A percentile compares a stretch with the other conserved stretches of the same genome.
These are phyloP conservation scores for Phytophthora constricta DNA, from an alignment of 352 stramenopile species.

Conservation along the genomic window DNA sequence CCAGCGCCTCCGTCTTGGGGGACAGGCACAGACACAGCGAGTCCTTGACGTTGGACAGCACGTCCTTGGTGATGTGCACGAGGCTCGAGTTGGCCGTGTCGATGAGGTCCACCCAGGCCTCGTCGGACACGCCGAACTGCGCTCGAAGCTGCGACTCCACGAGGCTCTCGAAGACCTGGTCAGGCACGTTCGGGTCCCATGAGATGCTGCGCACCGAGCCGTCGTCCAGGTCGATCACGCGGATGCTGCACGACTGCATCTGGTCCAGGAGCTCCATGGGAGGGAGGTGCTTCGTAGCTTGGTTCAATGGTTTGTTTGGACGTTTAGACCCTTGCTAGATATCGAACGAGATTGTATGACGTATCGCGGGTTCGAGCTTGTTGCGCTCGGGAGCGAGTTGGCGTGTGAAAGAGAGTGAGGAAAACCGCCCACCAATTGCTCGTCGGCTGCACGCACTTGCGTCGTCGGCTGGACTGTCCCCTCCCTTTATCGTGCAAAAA, in stretches of 20 bases:
- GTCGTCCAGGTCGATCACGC: conserved; percentile 88
- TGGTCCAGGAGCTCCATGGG: conserved; percentile 40
- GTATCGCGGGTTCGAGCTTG: no score
- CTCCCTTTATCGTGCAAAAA: background rate
- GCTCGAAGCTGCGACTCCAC: conserved; percentile 78
- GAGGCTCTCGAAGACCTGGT: conserved; percentile 84
- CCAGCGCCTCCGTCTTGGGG: conserved; percentile 82
- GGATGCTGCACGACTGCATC: conserved; percentile 56
- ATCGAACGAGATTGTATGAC: no score
- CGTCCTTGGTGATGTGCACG: conserved; percentile 84
- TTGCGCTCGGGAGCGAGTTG: background rate
- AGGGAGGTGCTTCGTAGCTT: no score
- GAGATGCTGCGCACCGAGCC: conserved; percentile 75
- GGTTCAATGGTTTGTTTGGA: background rate
- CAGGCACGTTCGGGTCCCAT: conserved; percentile 81
- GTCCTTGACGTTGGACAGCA: conserved; percentile 55
- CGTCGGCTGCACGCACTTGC: no score
- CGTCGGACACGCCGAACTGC: conserved; percentile 83
- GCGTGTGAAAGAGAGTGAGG: background rate
- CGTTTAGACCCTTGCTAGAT: background rate
- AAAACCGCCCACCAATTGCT: background rate
- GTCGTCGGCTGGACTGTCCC: background rate
- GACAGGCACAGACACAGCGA: conserved; percentile 84
- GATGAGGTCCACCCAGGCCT: conserved; percentile 89
- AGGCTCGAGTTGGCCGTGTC: conserved; percentile 82